Evolutionary conservation across 2,329 filamentous ascomycete genomes (phyloP).

Genomic region (Aureobasidium sp.): DNA sequence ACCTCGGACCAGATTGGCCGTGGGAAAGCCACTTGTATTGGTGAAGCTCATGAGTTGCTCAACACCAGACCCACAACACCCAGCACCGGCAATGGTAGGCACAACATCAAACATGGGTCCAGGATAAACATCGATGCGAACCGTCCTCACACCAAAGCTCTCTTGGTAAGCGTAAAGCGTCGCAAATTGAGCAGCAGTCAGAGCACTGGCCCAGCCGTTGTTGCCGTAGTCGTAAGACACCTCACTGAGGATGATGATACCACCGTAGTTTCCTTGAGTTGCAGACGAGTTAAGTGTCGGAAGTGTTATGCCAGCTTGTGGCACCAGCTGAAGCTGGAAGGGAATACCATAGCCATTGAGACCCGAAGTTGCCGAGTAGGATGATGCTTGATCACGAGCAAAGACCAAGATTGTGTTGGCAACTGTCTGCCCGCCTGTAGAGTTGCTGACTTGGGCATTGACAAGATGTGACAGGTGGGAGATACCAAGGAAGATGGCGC

Average conservation of each 20-base stretch:
- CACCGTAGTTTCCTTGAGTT: conserved; percentile 49
- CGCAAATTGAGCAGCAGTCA: conserved; percentile 50
- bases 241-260: conserved; percentile 47
- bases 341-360: conserved; percentile 55
- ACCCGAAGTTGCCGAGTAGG: conserved; percentile 42
- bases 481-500: not conserved
- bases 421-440: conserved; percentile 14
- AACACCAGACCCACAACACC: conserved; percentile 41
- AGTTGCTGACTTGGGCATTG: not conserved
- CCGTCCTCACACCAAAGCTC: conserved; percentile 51
- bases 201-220: conserved; percentile 40
- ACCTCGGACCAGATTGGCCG: conserved; percentile 41
- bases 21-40: conserved; percentile 45
- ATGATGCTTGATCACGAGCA: conserved; percentile 43
- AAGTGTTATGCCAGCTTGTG: conserved; percentile 39
- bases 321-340: conserved; percentile 47
- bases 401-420: conserved; percentile 46
- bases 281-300: conserved; percentile 43
- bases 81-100: conserved; percentile 28
- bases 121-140: conserved; percentile 51
- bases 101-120: conserved; percentile 35
- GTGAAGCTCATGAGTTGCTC: conserved; percentile 48
- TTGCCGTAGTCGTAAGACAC: conserved; percentile 46
- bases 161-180: conserved; percentile 50
- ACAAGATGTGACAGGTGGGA: not conserved